These are phyloP conservation scores for Pleurotus salmoneostramineus DNA, from an alignment of 768 basidiomycete species.

Conservation along the genomic window DNA sequence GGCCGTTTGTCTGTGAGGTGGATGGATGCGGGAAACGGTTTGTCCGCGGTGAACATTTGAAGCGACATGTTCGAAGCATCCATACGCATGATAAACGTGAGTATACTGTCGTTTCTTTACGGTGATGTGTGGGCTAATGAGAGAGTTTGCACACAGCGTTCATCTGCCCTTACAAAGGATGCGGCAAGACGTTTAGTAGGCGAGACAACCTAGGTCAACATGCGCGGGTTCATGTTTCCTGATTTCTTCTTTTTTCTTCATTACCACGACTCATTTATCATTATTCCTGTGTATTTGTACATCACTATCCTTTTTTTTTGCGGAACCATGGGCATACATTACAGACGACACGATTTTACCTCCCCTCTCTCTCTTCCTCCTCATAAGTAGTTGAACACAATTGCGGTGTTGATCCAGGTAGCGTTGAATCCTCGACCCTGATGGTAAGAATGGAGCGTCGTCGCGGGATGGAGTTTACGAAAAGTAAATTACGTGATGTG, in stretches of 20 bases:
- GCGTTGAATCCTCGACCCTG: too few relatives aligned
- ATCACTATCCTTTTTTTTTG: too few relatives aligned
- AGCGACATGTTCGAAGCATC: conserved; percentile 75
- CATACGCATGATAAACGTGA: conserved; percentile 84
- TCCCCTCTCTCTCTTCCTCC: too few relatives aligned
- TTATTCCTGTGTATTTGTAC: neutral
- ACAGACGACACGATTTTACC: too few relatives aligned
- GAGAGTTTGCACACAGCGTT: conserved; percentile 35
- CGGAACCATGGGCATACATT: too few relatives aligned
- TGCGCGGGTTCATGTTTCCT: conserved; percentile 47
- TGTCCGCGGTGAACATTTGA: conserved; percentile 74
- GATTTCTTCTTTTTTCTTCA: too few relatives aligned
- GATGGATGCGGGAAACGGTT: conserved; percentile 79
- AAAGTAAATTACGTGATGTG: too few relatives aligned
- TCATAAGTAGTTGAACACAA: too few relatives aligned
- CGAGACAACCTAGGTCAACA: conserved; percentile 80
- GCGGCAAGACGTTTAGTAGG: conserved; percentile 69
- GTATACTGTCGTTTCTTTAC: conserved; percentile 24
- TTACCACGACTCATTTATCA: neutral
- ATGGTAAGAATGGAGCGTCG: too few relatives aligned
- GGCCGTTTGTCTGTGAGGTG: conserved; percentile 64
- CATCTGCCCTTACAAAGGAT: conserved; percentile 58
- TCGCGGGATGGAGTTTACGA: too few relatives aligned
- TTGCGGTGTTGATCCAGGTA: too few relatives aligned
- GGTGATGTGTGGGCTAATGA: neutral